Percentiles rank a stretch among this genome's conserved stretches.
Evolutionary conservation across 352 stramenopile species (phyloP).

Genomic region (Pythium apleroticum): DNA sequence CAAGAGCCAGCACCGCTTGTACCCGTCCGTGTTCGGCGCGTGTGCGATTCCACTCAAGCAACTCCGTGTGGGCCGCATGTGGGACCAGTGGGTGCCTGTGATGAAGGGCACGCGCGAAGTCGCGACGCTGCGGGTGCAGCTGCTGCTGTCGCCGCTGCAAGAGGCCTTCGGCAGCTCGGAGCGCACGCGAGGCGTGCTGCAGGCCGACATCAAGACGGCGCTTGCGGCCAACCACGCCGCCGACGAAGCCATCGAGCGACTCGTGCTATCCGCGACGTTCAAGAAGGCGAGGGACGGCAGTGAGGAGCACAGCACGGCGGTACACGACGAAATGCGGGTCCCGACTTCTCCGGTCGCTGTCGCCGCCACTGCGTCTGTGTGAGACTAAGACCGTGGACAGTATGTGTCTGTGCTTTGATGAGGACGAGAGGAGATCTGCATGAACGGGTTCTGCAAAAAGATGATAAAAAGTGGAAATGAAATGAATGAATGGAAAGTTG

Average conservation of each 20-base stretch:
- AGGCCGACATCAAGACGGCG: slow-evolving; percentile 40
- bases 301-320: background rate
- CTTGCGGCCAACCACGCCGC: slow-evolving; percentile 55
- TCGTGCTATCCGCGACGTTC: slow-evolving; percentile 30
- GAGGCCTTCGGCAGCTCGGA: slow-evolving; percentile 7
- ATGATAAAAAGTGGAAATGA: background rate
- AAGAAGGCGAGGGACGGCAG: slow-evolving; percentile 7
- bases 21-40: slow-evolving; percentile 16
- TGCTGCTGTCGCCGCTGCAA: slow-evolving; percentile 21
- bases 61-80: slow-evolving; percentile 16
- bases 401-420: background rate
- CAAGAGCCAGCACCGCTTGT: slow-evolving; percentile 28
- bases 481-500: slow-evolving; percentile 3
- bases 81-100: slow-evolving; percentile 29
- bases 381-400: background rate
- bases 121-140: slow-evolving; percentile 23
- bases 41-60: slow-evolving; percentile 27
- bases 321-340: background rate
- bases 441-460: background rate
- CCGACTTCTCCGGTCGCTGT: background rate
- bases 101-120: slow-evolving; percentile 27
- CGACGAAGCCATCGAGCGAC: slow-evolving; percentile 59
- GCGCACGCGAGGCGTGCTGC: slow-evolving; percentile 33
- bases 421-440: background rate
- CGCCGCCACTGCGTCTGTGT: background rate